These are phyloP conservation scores for Camelina neglecta DNA, from an alignment of 345 rosid genomes.

Conservation along the genomic window DNA sequence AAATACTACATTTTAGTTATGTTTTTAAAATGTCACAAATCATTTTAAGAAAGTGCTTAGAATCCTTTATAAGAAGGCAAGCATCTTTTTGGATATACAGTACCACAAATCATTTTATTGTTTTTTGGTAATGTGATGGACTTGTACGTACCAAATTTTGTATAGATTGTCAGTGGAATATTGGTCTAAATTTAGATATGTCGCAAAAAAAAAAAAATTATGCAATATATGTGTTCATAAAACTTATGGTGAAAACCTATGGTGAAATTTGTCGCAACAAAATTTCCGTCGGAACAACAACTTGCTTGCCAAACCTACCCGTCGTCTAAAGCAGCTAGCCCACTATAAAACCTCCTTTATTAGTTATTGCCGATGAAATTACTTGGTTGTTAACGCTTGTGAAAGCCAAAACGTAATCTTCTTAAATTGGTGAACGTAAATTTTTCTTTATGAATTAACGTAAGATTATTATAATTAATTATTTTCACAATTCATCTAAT, in stretches of 20 bases:
- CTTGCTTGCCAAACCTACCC: neutral
- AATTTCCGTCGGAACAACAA: neutral
- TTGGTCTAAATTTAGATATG: neutral
- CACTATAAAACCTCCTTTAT: neutral
- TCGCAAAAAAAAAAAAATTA: no score
- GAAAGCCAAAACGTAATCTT: neutral
- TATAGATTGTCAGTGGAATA: slow-evolving; percentile 1
- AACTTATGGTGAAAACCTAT: no score
- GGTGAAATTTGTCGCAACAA: neutral
- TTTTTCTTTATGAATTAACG: no score
- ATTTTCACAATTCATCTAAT: neutral
- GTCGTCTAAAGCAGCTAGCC: neutral
- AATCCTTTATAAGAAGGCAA: neutral
- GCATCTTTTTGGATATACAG: neutral
- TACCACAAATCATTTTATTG: no score
- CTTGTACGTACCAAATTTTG: neutral
- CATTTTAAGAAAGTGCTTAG: neutral
- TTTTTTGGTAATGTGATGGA: neutral
- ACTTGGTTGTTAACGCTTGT: neutral
- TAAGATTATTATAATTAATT: no score
- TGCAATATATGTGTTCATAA: no score
- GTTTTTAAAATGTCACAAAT: neutral
- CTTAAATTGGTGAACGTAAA: neutral
- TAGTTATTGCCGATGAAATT: neutral
- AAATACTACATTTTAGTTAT: neutral